A percentile compares a stretch with the other conserved stretches of the same genome.
Conservation (phyloP, 805 yeast genomes). For the Yarrowia keelungensis region DNA sequence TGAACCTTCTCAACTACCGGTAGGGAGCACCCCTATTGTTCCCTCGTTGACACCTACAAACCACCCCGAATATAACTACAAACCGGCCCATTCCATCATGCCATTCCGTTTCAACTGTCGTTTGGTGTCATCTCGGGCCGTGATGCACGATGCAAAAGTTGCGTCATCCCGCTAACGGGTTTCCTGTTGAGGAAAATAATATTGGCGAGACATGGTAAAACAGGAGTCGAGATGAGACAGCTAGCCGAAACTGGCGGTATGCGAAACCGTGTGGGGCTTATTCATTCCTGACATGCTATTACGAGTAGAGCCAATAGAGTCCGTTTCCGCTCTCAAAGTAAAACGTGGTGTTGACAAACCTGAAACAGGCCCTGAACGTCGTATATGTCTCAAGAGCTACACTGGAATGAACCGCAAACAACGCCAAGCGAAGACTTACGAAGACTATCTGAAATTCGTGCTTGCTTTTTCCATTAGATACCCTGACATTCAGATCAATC, state of each 20-base stretch:
- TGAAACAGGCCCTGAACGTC: not conserved
- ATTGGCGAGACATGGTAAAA: not conserved
- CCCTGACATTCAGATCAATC: no score
- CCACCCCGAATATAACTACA: no score
- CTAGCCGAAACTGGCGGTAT: not conserved
- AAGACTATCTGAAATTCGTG: not conserved
- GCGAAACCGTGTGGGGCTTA: not conserved
- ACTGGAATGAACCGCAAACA: not conserved
- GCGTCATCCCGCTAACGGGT: slow-evolving; percentile 18
- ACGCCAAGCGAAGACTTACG: not conserved
- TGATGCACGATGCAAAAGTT: not conserved
- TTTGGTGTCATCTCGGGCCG: slow-evolving; percentile 11
- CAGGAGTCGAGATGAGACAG: slow-evolving; percentile 9
- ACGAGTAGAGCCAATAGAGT: no score
- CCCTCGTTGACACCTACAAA: no score
- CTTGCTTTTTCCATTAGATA: no score
- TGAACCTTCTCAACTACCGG: no score
- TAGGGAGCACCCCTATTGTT: no score
- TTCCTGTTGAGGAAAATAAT: not conserved
- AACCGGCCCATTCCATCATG: not conserved
- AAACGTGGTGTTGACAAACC: no score
- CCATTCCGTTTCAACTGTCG: not conserved
- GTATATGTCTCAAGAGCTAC: not conserved
- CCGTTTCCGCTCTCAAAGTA: no score
- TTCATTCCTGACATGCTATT: not conserved